These are phyloP conservation scores for Rhytidhysteron rufulum DNA, from an alignment of 2,329 filamentous ascomycete genomes.

Conservation along the genomic window DNA sequence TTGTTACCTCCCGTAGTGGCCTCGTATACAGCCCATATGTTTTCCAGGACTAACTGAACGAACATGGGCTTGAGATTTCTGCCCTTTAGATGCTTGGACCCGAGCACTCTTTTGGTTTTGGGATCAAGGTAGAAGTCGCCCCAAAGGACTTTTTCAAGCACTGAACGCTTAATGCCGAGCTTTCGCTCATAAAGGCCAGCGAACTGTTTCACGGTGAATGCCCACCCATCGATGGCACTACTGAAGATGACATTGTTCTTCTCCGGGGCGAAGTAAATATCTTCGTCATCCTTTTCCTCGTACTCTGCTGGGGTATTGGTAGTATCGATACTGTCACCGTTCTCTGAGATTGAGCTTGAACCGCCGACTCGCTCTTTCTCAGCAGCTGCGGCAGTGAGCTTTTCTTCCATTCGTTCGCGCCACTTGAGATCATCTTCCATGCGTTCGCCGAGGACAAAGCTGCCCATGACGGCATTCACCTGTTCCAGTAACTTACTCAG, in stretches of 20 bases:
- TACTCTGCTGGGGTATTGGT: conserved; percentile 58
- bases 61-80: conserved; percentile 93
- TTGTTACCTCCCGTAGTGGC: conserved; percentile 80
- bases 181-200: conserved; percentile 94
- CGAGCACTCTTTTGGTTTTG: conserved; percentile 91
- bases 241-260: conserved; percentile 99
- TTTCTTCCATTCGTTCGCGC: conserved; percentile 88
- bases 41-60: conserved; percentile 91
- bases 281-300: conserved; percentile 90
- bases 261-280: conserved; percentile 96
- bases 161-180: conserved; percentile 82
- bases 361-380: conserved; percentile 53
- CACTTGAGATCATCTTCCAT: conserved; percentile 98
- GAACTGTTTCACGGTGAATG: conserved; percentile 94
- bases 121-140: conserved; percentile 95
- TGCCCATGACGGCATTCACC: conserved; percentile 94
- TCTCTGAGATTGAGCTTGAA: conserved; percentile 45
- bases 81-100: conserved; percentile 88
- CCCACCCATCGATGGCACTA: conserved; percentile 98
- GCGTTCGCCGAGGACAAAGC: conserved; percentile 94
- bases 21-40: conserved; percentile 93
- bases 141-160: conserved; percentile 93
- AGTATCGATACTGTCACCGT: conserved; percentile 50
- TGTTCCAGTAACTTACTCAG: conserved; percentile 87
- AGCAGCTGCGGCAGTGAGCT: conserved; percentile 66